Evolutionary conservation across 305 asterid genomes (phyloP).

Genomic region (Plantago coronopus): DNA sequence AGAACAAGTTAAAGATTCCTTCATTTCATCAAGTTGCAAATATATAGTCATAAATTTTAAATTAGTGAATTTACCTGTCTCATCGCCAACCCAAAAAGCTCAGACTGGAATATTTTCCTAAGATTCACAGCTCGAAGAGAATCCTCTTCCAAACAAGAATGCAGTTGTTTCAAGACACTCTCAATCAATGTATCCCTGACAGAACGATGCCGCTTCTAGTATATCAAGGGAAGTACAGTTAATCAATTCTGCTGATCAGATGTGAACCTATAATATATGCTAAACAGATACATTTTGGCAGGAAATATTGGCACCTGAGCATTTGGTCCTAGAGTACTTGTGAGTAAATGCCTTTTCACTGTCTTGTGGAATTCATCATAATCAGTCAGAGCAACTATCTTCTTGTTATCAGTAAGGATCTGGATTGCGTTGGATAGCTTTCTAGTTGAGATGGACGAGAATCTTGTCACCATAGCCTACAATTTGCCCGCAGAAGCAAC

Average conservation of each 20-base stretch:
- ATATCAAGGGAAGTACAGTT: constrained; percentile 10
- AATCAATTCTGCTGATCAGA: background rate
- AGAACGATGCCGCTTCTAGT: constrained; percentile 46
- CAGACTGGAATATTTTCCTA: constrained; percentile 46
- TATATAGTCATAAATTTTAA: background rate
- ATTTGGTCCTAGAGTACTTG: constrained; percentile 52
- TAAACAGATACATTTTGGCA: constrained; percentile 5
- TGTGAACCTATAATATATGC: background rate
- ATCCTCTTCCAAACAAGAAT: constrained; percentile 27
- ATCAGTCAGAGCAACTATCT: constrained; percentile 58
- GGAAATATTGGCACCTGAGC: constrained; percentile 49
- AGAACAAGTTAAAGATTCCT: background rate
- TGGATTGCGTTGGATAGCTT: constrained; percentile 54
- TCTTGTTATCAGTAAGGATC: constrained; percentile 47
- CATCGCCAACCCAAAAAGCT: constrained; percentile 51
- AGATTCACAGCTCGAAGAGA: constrained; percentile 41
- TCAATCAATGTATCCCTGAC: constrained; percentile 45
- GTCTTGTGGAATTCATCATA: constrained; percentile 51
- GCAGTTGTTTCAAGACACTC: constrained; percentile 29
- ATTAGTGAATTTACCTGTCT: constrained; percentile 35
- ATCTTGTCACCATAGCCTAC: constrained; percentile 66
- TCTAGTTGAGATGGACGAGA: constrained; percentile 56
- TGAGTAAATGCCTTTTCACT: constrained; percentile 40
- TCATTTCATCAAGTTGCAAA: background rate
- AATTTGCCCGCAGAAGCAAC: background rate